Conservation (phyloP, 2,329 filamentous ascomycete genomes). For the Sarocladium oryzae region DNA sequence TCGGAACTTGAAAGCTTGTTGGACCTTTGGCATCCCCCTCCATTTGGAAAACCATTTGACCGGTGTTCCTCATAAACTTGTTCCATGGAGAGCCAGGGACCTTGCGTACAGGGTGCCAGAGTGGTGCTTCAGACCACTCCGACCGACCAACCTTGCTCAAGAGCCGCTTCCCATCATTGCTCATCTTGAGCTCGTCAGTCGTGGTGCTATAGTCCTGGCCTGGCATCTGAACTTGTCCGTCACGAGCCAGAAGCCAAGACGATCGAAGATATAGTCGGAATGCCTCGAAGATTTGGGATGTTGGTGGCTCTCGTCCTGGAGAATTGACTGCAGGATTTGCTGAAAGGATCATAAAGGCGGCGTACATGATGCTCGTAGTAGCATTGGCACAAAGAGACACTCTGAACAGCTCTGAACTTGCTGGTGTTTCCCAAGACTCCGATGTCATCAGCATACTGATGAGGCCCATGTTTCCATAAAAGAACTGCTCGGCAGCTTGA, state of each 20-base stretch:
- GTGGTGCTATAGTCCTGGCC: slow-evolving; percentile 5
- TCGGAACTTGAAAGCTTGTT: neutral
- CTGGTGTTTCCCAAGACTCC: slow-evolving; percentile 4
- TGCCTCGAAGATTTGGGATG: neutral
- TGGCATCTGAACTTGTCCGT: neutral
- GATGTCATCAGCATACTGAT: slow-evolving; percentile 19
- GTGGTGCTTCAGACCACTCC: slow-evolving; percentile 5
- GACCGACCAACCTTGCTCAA: slow-evolving; percentile 9
- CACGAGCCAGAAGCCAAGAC: slow-evolving; percentile 7
- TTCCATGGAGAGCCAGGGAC: slow-evolving; percentile 13
- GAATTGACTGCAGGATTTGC: neutral
- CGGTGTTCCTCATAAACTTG: slow-evolving; percentile 11
- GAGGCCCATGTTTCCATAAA: slow-evolving; percentile 18
- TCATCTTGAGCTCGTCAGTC: slow-evolving; percentile 2
- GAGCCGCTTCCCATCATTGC: slow-evolving; percentile 1
- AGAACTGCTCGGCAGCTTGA: slow-evolving; percentile 12
- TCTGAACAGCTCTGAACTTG: neutral
- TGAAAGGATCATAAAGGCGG: slow-evolving; percentile 5
- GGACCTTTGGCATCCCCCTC: neutral
- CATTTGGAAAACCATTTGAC: neutral
- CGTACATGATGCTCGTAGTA: slow-evolving; percentile 4
- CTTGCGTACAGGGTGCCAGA: slow-evolving; percentile 11
- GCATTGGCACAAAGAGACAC: neutral
- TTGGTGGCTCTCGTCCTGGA: neutral
- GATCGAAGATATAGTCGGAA: slow-evolving; percentile 4